Evolutionary conservation across 257 asterid species (phyloP).

Genomic region (Scutellaria baicalensis): DNA sequence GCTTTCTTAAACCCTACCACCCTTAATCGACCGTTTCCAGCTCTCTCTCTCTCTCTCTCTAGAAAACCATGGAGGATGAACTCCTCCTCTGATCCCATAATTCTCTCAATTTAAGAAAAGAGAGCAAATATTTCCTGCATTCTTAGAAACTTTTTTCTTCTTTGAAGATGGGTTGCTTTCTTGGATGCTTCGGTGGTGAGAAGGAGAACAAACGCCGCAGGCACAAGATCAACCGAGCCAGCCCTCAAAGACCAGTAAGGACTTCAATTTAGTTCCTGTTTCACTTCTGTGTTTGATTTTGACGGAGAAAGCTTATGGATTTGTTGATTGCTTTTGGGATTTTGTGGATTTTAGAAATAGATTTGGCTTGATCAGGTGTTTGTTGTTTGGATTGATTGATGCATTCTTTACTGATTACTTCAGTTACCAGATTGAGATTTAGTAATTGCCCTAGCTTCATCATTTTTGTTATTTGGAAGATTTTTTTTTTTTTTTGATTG

Average conservation of each 20-base stretch:
- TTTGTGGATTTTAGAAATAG: neutral
- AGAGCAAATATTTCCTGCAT: neutral
- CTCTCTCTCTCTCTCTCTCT: slow-evolving; percentile 14
- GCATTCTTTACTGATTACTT: neutral
- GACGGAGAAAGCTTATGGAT: neutral
- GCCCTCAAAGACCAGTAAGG: slow-evolving; percentile 56
- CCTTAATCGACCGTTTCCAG: slow-evolving; percentile 45
- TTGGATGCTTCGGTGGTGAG: slow-evolving; percentile 76
- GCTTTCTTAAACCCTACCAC: slow-evolving; percentile 29
- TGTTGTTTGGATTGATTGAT: neutral
- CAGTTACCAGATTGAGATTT: neutral
- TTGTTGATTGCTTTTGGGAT: neutral
- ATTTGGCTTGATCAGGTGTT: slow-evolving; percentile 4
- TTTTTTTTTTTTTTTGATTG: neutral
- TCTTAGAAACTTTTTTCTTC: slow-evolving; percentile 1
- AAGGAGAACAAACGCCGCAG: slow-evolving; percentile 53
- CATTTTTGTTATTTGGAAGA: neutral
- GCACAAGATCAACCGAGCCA: slow-evolving; percentile 38
- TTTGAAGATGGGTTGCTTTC: slow-evolving; percentile 71
- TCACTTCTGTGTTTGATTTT: neutral
- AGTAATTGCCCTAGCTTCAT: neutral
- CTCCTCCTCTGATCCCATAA: slow-evolving; percentile 10
- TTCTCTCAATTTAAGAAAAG: slow-evolving; percentile 5
- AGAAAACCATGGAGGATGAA: slow-evolving; percentile 17
- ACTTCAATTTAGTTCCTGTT: slow-evolving; percentile 6